phyloP scores from a whole-genome alignment of 208 protist genomes.

The Leishmania arabica region DNA sequence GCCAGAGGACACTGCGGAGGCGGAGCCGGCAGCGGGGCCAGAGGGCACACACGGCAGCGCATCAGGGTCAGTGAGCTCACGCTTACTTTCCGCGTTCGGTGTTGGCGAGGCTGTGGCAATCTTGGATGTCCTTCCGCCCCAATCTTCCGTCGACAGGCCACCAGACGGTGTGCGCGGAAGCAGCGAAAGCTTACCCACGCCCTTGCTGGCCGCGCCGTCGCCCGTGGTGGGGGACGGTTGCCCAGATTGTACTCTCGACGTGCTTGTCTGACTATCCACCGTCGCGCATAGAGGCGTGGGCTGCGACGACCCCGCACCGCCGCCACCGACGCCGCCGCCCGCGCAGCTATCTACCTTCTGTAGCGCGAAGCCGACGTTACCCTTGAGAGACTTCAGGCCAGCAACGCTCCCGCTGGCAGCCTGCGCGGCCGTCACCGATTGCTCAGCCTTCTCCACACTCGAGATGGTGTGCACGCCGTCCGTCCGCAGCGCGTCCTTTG shows the following conservation, averaged over 20 bases:
- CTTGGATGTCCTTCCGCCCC: background rate
- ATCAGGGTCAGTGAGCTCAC: background rate
- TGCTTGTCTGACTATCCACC: background rate
- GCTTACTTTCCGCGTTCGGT: background rate
- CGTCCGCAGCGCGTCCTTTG: conserved; percentile 26
- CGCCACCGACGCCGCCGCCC: background rate
- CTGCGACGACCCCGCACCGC: background rate
- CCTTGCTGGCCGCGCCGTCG: background rate
- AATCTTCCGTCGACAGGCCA: background rate
- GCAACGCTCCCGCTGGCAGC: background rate
- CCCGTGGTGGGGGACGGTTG: conserved; percentile 1
- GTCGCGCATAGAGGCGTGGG: background rate
- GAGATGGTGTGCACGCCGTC: conserved; percentile 52
- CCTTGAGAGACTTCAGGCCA: background rate
- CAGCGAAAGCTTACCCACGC: background rate
- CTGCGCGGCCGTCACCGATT: background rate
- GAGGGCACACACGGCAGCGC: background rate
- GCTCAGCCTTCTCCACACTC: conserved; percentile 24
- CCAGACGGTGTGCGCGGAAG: background rate
- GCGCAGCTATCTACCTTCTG: background rate
- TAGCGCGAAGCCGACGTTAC: conserved; percentile 9
- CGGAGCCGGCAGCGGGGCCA: background rate
- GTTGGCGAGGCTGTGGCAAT: background rate
- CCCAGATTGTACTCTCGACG: background rate
- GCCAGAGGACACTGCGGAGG: background rate